A percentile compares a stretch with the other conserved stretches of the same genome.
These are phyloP conservation scores for Aspergillus alliaceus DNA, from an alignment of 2,329 filamentous ascomycete species.

Conservation along the genomic window DNA sequence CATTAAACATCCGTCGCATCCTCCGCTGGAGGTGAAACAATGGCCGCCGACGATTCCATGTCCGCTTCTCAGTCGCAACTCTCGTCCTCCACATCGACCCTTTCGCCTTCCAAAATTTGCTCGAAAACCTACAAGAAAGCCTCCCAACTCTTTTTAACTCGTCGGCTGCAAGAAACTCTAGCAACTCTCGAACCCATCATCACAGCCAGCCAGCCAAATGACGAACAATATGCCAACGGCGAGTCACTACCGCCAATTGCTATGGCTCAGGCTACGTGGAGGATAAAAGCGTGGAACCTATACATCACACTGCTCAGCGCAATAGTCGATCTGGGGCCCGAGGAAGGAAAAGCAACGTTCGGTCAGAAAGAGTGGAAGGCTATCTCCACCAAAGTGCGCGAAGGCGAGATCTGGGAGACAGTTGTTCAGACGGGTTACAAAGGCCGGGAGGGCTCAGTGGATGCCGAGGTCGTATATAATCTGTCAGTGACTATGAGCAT, in stretches of 20 bases:
- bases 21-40: slow-evolving; percentile 24
- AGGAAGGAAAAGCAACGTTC: slow-evolving; percentile 87
- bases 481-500: slow-evolving; percentile 39
- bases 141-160: slow-evolving; percentile 90
- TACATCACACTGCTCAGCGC: slow-evolving; percentile 93
- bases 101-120: slow-evolving; percentile 63
- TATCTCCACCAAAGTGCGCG: slow-evolving; percentile 78
- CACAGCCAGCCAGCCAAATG: slow-evolving; percentile 51
- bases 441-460: slow-evolving; percentile 84
- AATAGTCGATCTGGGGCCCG: slow-evolving; percentile 81
- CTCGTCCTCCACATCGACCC: slow-evolving; percentile 66
- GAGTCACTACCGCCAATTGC: slow-evolving; percentile 67
- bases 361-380: slow-evolving; percentile 81
- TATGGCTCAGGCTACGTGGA: slow-evolving; percentile 74
- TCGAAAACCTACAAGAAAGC: slow-evolving; percentile 94
- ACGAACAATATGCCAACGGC: slow-evolving; percentile 43
- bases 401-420: slow-evolving; percentile 92
- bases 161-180: slow-evolving; percentile 84
- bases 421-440: slow-evolving; percentile 85
- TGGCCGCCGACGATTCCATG: slow-evolving; percentile 33
- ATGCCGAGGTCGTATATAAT: slow-evolving; percentile 80
- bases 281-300: slow-evolving; percentile 96
- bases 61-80: slow-evolving; percentile 53
- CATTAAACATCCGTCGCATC: slow-evolving; percentile 9
- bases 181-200: slow-evolving; percentile 83